Base-by-base conservation (phyloP, 805 yeast genomes). In the Jamesozyma hellenica region DNA sequence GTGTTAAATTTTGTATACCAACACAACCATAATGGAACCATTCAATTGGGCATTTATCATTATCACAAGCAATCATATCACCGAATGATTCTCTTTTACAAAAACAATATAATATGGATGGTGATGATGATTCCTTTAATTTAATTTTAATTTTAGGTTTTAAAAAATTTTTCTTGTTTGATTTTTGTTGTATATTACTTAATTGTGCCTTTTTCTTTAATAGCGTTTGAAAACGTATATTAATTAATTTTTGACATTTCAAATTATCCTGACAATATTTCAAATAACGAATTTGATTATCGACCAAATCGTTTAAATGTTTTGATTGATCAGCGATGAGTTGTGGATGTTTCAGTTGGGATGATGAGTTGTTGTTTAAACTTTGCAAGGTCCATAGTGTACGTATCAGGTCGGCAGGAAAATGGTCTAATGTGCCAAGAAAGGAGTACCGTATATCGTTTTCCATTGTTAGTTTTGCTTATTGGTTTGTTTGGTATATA, bases 41-140 rank as follows among this genome's bases (percentile, higher is more conserved):
- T 52, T 79, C 86, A 28, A 61, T 68, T 43, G 74, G 66, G 61
- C 96, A 88, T 28, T 74, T 70, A 3, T 69, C 69, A 49, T 84
- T 76, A 56, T 88, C 96, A 60, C 97, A 90, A 0, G 90, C 95
- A 45, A 90, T 72, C 97, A 90, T 90, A 38, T 74, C 75, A 1
- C 96, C 96, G 40, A 53, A 61, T 6, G 75, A 67, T 1, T 61
- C 64, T 4, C 62, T 59, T 4, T 64, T 55, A 43, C 82, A 76
- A 12, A 63, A 38, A 46, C 82, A 76, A 47, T 72, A 76, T 8
- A 21, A 21, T 21, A 18, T 18, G 10, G 13, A 28, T 23, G 15
- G 15, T 16, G 29, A 6, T n/a, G 30, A 10, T 21, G 31, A 35
- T 31, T 31, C 28, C 21, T 18, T 32, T 44, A 34, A 40, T 44